Percentiles rank a stretch among this genome's conserved stretches.
Conservation (phyloP, 2,329 filamentous ascomycete genomes). For the Cladosporium halotolerans region DNA sequence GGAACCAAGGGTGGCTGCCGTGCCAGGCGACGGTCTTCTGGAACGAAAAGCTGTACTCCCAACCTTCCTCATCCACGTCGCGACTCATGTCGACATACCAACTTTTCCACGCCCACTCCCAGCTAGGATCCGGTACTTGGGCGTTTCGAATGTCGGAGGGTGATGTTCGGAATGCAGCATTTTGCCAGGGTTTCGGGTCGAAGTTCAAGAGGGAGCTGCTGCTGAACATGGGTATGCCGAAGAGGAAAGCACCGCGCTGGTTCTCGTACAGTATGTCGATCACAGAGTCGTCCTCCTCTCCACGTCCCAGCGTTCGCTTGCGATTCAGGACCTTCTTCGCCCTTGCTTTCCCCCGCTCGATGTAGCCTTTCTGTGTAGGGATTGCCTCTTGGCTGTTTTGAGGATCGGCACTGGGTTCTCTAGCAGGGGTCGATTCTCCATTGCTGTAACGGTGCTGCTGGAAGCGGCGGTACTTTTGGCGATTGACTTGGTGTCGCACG, state of each 20-base stretch:
- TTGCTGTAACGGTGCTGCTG: constrained; percentile 26
- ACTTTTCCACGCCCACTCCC: constrained; percentile 77
- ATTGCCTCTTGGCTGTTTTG: constrained; percentile 15
- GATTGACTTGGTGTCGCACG: constrained; percentile 25
- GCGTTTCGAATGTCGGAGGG: constrained; percentile 73
- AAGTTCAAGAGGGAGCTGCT: constrained; percentile 75
- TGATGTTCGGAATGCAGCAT: constrained; percentile 47
- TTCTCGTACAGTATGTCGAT: constrained; percentile 95
- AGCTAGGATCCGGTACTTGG: constrained; percentile 88
- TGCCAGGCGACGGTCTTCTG: constrained; percentile 62
- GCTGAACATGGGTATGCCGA: constrained; percentile 85
- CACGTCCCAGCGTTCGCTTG: constrained; percentile 26
- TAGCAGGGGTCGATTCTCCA: constrained; percentile 11
- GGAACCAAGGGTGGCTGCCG: constrained; percentile 80
- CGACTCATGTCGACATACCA: constrained; percentile 75
- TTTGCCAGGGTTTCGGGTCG: constrained; percentile 85
- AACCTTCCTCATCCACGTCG: constrained; percentile 81
- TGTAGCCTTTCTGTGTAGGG: constrained; percentile 20
- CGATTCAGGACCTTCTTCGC: constrained; percentile 26
- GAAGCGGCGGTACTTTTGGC: constrained; percentile 32
- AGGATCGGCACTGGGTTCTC: constrained; percentile 15
- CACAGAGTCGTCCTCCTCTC: constrained; percentile 40
- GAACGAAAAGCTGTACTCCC: constrained; percentile 94
- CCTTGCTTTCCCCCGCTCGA: constrained; percentile 27
- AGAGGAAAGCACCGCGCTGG: constrained; percentile 82